Percentiles rank a stretch among this genome's conserved stretches.
Conservation (phyloP, 2,329 filamentous ascomycete species). For the Pseudocercospora fuligena region DNA sequence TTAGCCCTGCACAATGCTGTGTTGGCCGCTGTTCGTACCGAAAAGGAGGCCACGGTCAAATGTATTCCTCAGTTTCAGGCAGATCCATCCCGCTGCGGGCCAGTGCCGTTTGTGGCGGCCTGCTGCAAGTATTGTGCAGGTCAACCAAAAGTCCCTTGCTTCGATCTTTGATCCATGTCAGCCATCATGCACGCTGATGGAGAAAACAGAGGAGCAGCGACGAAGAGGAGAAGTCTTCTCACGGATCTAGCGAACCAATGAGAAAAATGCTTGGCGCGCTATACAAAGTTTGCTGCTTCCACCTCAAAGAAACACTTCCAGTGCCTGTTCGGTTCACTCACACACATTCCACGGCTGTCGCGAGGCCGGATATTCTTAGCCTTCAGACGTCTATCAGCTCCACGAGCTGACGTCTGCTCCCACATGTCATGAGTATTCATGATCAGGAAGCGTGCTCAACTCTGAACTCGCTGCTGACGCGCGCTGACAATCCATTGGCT, state of each 20-base stretch:
- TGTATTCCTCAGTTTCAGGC: constrained; percentile 26
- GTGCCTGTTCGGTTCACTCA: constrained; percentile 10
- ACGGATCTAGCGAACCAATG: constrained; percentile 19
- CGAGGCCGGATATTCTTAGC: constrained; percentile 24
- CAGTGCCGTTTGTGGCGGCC: constrained; percentile 20
- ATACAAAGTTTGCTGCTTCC: constrained; percentile 14
- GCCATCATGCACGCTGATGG: constrained; percentile 32
- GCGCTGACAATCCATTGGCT: constrained; percentile 19
- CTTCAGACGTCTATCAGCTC: constrained; percentile 3
- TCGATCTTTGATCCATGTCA: constrained; percentile 36
- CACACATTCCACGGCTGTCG: constrained; percentile 19
- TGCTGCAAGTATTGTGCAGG: constrained; percentile 28
- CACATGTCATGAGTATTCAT: constrained; percentile 6
- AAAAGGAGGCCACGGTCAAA: constrained; percentile 15
- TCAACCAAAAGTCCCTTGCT: constrained; percentile 32
- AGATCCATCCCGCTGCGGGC: constrained; percentile 15
- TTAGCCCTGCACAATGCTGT: constrained; percentile 22
- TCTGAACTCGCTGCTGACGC: constrained; percentile 10
- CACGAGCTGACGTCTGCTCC: neutral
- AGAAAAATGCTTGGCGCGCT: constrained; percentile 5
- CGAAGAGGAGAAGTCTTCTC: constrained; percentile 17
- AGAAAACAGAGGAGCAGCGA: constrained; percentile 12
- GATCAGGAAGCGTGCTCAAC: neutral
- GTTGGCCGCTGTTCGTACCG: constrained; percentile 26
- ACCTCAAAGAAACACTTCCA: constrained; percentile 18